phyloP scores from a whole-genome alignment of 768 basidiomycete species.

The Calocybe gangraenosa region DNA sequence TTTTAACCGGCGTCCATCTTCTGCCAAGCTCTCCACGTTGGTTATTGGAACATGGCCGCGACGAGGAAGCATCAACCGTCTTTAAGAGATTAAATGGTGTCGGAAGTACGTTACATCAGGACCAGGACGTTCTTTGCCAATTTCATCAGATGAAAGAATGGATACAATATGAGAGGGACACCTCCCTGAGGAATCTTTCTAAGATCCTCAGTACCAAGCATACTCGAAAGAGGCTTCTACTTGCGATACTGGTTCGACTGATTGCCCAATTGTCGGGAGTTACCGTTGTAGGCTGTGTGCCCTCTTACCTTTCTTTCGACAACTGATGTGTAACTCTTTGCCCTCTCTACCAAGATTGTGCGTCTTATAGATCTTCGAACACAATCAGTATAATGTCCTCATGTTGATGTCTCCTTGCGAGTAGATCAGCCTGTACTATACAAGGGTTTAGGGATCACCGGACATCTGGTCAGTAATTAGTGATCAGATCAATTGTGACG shows the following conservation, averaged over 20 bases:
- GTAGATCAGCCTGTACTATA: slow-evolving; percentile 8
- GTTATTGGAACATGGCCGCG: slow-evolving; percentile 4
- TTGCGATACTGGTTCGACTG: slow-evolving; percentile 7
- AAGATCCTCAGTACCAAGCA: slow-evolving; percentile 6
- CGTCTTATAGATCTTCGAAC: too few relatives aligned
- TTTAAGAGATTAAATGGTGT: slow-evolving; percentile 1
- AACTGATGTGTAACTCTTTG: not conserved
- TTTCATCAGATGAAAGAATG: slow-evolving; percentile 9
- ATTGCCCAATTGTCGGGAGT: slow-evolving; percentile 9
- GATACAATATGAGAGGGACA: slow-evolving; percentile 6
- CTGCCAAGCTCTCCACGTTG: slow-evolving; percentile 9
- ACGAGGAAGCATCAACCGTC: slow-evolving; percentile 5
- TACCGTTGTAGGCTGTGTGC: slow-evolving; percentile 6
- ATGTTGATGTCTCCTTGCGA: not conserved
- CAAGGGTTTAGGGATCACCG: slow-evolving; percentile 4
- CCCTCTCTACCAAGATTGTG: not conserved
- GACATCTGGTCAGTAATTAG: slow-evolving; percentile 3
- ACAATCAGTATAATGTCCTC: too few relatives aligned
- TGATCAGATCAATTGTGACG: not conserved
- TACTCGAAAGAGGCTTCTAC: slow-evolving; percentile 7
- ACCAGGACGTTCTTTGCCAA: not conserved
- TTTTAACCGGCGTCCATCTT: slow-evolving; percentile 1
- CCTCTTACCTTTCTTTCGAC: not conserved
- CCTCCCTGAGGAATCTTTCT: not conserved
- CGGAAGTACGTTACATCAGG: not conserved